Conservation (phyloP, 257 asterid genomes). For the Lantana camara region DNA sequence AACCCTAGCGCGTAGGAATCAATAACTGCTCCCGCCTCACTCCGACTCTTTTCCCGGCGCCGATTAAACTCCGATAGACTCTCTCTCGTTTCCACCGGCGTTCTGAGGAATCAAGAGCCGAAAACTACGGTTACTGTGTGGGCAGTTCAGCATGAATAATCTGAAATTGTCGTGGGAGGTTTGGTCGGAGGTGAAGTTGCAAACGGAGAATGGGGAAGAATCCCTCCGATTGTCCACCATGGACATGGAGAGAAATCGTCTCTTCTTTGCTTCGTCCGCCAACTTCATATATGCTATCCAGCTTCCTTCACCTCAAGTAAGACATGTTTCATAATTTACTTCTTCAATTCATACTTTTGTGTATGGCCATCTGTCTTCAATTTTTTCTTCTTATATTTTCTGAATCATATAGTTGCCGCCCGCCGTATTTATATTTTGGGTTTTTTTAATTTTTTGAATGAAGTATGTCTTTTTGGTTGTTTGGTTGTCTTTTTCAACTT, state of each 20-base stretch:
- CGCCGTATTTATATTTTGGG: neutral
- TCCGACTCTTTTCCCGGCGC: neutral
- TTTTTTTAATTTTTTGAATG: neutral
- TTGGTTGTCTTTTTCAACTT: neutral
- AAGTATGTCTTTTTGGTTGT: neutral
- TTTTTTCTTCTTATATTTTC: neutral
- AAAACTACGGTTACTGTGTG: neutral
- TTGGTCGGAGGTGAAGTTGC: constrained; percentile 47
- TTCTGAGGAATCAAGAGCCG: neutral
- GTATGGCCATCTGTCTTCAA: neutral
- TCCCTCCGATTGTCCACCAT: constrained; percentile 57
- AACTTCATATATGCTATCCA: constrained; percentile 59
- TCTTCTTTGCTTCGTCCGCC: constrained; percentile 78
- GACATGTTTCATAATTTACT: neutral
- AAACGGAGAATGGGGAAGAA: constrained; percentile 55
- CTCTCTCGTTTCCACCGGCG: neutral
- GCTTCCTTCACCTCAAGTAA: constrained; percentile 58
- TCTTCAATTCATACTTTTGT: neutral
- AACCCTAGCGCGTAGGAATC: neutral
- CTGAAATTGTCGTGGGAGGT: constrained; percentile 69
- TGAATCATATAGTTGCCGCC: neutral
- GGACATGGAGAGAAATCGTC: constrained; percentile 79
- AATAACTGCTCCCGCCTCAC: constrained; percentile 26
- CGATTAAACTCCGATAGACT: too few species aligned
- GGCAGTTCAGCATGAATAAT: constrained; percentile 56